Percentiles rank a stretch among this genome's conserved stretches.
Evolutionary conservation across 164 flowering plant species (phyloP).

Genomic region (Protea cynaroides): DNA sequence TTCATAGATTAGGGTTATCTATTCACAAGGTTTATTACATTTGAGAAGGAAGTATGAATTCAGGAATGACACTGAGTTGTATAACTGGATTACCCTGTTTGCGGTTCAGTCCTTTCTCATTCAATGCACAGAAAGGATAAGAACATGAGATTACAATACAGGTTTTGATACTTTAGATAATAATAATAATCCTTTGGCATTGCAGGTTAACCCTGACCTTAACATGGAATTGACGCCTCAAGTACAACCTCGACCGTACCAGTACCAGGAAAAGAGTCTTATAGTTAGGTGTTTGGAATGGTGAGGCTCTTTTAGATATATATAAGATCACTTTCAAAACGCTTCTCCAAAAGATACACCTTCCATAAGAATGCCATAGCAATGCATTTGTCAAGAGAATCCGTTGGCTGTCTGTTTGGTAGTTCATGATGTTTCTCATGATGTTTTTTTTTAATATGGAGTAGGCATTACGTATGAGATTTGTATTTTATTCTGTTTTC

Average conservation of each 20-base stretch:
- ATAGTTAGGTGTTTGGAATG: slow-evolving; percentile 99
- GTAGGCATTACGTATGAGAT: no score
- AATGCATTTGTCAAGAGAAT: not conserved
- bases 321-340: not conserved
- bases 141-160: not conserved
- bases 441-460: no score
- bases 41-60: no score
- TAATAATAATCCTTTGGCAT: not conserved
- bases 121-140: no score
- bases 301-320: slow-evolving; percentile 32
- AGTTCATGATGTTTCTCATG: no score
- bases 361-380: not conserved
- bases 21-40: no score
- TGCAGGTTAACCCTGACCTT: slow-evolving; percentile 94
- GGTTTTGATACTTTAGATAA: not conserved
- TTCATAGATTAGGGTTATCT: no score
- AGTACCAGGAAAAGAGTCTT: slow-evolving; percentile 98
- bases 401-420: not conserved
- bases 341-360: not conserved
- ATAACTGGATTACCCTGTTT: no score
- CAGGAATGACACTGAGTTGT: no score
- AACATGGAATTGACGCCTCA: slow-evolving; percentile 92
- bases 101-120: no score
- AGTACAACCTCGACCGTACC: slow-evolving; percentile 95
- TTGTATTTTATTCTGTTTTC: no score